These are phyloP conservation scores for Emericellopsis atlantica DNA, from an alignment of 2,329 filamentous ascomycete genomes.

Conservation along the genomic window DNA sequence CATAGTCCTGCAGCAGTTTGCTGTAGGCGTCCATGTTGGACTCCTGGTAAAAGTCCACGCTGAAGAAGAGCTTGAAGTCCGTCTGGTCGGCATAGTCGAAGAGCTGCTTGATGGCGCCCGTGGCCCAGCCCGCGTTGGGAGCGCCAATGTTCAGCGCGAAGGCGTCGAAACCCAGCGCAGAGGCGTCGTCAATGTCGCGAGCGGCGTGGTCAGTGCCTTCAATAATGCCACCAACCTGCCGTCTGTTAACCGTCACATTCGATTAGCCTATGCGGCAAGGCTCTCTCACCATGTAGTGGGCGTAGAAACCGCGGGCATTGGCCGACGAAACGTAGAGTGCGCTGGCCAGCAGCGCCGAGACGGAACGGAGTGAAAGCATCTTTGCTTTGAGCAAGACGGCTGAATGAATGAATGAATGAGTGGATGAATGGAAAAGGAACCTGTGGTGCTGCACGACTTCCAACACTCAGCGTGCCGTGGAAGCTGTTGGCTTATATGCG, in stretches of 20 bases:
- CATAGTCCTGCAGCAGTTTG: too few relatives aligned
- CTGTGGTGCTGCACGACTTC: too few relatives aligned
- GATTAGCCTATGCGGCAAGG: not conserved
- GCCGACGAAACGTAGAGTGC: too few relatives aligned
- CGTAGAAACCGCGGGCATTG: not conserved
- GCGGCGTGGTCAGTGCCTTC: conserved; percentile 6
- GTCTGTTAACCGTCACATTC: not conserved
- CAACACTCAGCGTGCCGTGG: too few relatives aligned
- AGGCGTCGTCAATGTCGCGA: conserved; percentile 6
- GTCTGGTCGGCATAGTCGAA: conserved; percentile 3
- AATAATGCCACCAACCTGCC: conserved; percentile 1
- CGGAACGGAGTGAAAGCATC: too few relatives aligned
- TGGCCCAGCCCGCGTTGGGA: conserved; percentile 2
- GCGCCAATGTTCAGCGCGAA: conserved; percentile 16
- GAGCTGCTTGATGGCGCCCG: conserved; percentile 1
- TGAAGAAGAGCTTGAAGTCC: conserved; percentile 7
- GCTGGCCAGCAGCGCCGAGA: too few relatives aligned
- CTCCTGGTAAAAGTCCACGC: conserved; percentile 4
- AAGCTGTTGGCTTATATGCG: too few relatives aligned
- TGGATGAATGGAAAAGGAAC: too few relatives aligned
- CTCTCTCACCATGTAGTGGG: conserved; percentile 5
- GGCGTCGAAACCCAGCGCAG: conserved; percentile 12
- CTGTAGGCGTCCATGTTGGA: too few relatives aligned
- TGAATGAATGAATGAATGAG: too few relatives aligned
- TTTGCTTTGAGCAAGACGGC: too few relatives aligned